Conservation (phyloP, 1,284 basidiomycete genomes). For the Trametes polyzona region DNA sequence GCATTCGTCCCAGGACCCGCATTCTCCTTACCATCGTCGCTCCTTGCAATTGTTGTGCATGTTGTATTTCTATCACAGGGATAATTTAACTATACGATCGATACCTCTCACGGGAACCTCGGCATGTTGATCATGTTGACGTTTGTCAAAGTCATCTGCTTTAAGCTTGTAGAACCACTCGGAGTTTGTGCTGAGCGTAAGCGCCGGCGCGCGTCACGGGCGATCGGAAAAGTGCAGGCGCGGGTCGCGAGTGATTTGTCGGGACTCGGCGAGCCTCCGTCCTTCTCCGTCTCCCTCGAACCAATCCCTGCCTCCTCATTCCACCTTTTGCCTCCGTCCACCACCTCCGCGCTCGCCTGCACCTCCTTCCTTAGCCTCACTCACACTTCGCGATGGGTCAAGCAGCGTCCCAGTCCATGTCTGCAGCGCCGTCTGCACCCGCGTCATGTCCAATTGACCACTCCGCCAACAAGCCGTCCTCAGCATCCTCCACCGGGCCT, state of each 20-base stretch:
- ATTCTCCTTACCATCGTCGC: not conserved
- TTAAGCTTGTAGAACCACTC: not conserved
- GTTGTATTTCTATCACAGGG: constrained; percentile 18
- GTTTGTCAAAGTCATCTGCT: too few relatives aligned
- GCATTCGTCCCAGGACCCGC: constrained; percentile 1
- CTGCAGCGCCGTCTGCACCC: constrained; percentile 35
- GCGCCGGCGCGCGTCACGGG: not conserved
- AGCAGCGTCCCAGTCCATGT: constrained; percentile 28
- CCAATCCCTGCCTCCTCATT: constrained; percentile 10
- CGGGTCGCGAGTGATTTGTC: not conserved
- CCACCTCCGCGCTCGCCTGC: not conserved
- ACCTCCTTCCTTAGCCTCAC: not conserved
- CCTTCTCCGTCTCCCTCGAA: constrained; percentile 16
- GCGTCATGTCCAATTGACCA: constrained; percentile 44
- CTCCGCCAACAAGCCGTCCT: constrained; percentile 20
- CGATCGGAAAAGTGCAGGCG: constrained; percentile 1
- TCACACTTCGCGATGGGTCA: constrained; percentile 31
- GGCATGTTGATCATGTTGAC: not conserved
- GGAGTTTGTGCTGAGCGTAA: not conserved
- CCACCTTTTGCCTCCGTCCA: constrained; percentile 1
- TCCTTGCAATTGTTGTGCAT: constrained; percentile 10
- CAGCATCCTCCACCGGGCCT: constrained; percentile 27
- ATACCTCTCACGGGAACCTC: too few relatives aligned
- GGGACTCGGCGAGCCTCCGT: too few relatives aligned
- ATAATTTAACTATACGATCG: constrained; percentile 19